Conservation (phyloP, 768 basidiomycete species). For the Podaxis rugospora region DNA sequence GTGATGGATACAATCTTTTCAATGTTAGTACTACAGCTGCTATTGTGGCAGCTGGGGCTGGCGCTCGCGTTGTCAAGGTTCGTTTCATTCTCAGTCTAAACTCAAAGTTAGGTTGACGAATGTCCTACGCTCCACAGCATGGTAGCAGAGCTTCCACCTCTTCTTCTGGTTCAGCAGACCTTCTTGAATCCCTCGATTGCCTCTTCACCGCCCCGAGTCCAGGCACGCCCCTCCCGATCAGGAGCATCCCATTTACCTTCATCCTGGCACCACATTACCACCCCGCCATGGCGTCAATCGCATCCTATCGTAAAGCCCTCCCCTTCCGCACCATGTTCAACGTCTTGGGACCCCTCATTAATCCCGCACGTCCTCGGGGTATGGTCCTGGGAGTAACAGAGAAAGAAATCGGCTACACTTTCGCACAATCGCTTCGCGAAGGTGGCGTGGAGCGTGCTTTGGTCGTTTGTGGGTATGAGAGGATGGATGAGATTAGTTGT, state of each 20-base stretch:
- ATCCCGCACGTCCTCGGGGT: conserved; percentile 79
- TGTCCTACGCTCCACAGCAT: conserved; percentile 48
- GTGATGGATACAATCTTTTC: conserved; percentile 94
- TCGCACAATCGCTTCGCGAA: conserved; percentile 69
- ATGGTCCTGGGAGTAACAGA: conserved; percentile 93
- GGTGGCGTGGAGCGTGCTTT: conserved; percentile 78
- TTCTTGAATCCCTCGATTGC: conserved; percentile 82
- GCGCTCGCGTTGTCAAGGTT: conserved; percentile 91
- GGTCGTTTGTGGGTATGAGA: conserved; percentile 91
- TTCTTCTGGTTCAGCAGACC: conserved; percentile 89
- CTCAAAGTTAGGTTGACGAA: background rate
- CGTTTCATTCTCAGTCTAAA: conserved; percentile 14
- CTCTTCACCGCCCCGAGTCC: conserved; percentile 63
- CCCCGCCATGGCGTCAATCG: conserved; percentile 75
- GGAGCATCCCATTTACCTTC: conserved; percentile 80
- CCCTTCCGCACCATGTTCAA: conserved; percentile 98
- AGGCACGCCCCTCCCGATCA: conserved; percentile 50
- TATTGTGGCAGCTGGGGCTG: conserved; percentile 91
- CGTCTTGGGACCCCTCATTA: conserved; percentile 88
- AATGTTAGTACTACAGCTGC: conserved; percentile 96
- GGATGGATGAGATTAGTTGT: conserved; percentile 92
- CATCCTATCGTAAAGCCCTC: conserved; percentile 78
- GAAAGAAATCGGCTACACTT: conserved; percentile 73
- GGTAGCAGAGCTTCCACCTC: conserved; percentile 91
- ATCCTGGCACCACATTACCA: conserved; percentile 94